phyloP scores from a whole-genome alignment of 768 basidiomycete species.

The Fomitopsis serialis region DNA sequence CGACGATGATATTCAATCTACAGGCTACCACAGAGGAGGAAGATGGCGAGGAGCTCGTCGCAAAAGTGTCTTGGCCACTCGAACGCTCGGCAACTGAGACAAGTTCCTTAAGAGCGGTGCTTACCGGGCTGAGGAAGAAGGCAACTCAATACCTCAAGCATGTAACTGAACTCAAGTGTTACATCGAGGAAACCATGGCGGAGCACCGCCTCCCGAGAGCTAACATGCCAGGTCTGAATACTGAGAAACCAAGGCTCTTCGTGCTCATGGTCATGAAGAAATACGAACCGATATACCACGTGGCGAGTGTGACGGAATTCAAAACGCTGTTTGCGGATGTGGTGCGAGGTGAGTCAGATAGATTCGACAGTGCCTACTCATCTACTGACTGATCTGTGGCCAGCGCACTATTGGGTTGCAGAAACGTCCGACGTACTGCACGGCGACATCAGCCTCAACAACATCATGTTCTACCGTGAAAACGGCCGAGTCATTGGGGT shows the following conservation, averaged over 20 bases:
- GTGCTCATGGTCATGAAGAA: constrained; percentile 14
- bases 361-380: neutral
- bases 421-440: constrained; percentile 21
- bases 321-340: constrained; percentile 24
- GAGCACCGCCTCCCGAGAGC: constrained; percentile 11
- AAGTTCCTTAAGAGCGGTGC: neutral
- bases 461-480: constrained; percentile 23
- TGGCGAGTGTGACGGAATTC: constrained; percentile 20
- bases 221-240: neutral
- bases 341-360: constrained; percentile 23
- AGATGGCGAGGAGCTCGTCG: neutral
- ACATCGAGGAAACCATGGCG: neutral
- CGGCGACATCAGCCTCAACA: constrained; percentile 27
- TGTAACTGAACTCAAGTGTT: constrained; percentile 6
- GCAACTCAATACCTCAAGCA: neutral
- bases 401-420: constrained; percentile 24
- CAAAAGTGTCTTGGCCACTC: constrained; percentile 7
- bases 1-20: constrained; percentile 1
- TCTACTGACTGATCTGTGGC: neutral
- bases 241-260: constrained; percentile 12
- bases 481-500: constrained; percentile 16
- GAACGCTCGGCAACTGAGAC: neutral
- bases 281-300: constrained; percentile 21
- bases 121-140: neutral
- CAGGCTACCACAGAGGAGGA: neutral